These are phyloP conservation scores for Fusarium citri DNA, from an alignment of 2,329 filamentous ascomycete species.

Conservation along the genomic window DNA sequence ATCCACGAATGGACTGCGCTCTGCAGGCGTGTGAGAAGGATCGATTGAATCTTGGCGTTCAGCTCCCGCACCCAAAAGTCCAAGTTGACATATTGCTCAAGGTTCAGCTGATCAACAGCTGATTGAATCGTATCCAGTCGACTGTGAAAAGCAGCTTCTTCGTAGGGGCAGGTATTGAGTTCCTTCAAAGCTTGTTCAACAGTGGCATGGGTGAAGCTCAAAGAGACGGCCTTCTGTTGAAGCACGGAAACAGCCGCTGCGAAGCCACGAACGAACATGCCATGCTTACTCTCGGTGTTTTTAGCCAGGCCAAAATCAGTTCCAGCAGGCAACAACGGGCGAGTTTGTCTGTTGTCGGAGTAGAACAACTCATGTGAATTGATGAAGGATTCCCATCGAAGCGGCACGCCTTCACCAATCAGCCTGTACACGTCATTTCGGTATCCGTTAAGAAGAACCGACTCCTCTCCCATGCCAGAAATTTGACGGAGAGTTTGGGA, in stretches of 20 bases:
- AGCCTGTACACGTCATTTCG: conserved; percentile 88
- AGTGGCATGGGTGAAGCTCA: conserved; percentile 82
- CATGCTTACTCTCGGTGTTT: conserved; percentile 87
- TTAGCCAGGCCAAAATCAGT: conserved; percentile 60
- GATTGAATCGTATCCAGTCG: conserved; percentile 88
- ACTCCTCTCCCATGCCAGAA: conserved; percentile 85
- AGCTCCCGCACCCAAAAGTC: conserved; percentile 88
- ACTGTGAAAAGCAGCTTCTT: conserved; percentile 79
- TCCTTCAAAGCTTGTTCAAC: conserved; percentile 85
- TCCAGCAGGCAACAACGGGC: conserved; percentile 55
- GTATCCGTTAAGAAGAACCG: conserved; percentile 89
- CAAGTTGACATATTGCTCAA: conserved; percentile 96
- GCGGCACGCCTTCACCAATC: conserved; percentile 85
- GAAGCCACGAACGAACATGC: conserved; percentile 96
- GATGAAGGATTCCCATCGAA: conserved; percentile 98
- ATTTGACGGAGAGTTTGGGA: conserved; percentile 90
- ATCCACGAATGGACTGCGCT: conserved; percentile 90
- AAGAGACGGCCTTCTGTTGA: conserved; percentile 84
- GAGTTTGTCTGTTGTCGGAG: conserved; percentile 63
- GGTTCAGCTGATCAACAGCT: conserved; percentile 93
- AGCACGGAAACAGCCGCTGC: conserved; percentile 87
- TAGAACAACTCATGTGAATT: conserved; percentile 91
- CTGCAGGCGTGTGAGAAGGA: conserved; percentile 84
- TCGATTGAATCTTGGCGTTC: conserved; percentile 85
- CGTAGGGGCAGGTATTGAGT: conserved; percentile 86